Percentiles rank a stretch among this genome's conserved stretches.
Conservation (phyloP, 1,284 basidiomycete species). For the Boletus mariae region DNA sequence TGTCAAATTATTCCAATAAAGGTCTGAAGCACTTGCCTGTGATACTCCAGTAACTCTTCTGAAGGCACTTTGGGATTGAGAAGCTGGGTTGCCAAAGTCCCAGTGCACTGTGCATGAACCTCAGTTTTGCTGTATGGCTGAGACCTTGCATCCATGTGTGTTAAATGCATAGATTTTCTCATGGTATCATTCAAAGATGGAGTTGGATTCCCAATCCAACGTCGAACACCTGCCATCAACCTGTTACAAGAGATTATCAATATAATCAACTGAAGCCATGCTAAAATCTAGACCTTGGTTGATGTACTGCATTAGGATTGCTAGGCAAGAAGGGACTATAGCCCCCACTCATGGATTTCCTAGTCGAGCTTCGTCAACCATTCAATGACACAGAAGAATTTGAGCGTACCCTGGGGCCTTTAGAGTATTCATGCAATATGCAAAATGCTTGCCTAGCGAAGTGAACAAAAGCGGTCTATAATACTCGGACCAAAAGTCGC, state of each 20-base stretch:
- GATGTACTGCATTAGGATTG: slow-evolving; percentile 34
- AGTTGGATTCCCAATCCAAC: slow-evolving; percentile 62
- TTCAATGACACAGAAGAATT: background rate
- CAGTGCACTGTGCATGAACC: slow-evolving; percentile 56
- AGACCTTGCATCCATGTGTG: slow-evolving; percentile 27
- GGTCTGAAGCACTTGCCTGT: slow-evolving; percentile 47
- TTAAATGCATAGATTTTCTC: slow-evolving; percentile 31
- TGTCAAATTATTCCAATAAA: slow-evolving; percentile 1
- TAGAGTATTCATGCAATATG: slow-evolving; percentile 82
- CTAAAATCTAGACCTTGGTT: slow-evolving; percentile 21
- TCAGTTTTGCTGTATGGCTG: slow-evolving; percentile 20
- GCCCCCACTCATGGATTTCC: slow-evolving; percentile 64
- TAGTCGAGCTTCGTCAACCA: slow-evolving; percentile 27
- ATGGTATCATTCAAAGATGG: slow-evolving; percentile 29
- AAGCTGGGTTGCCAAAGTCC: slow-evolving; percentile 56
- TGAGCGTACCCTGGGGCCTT: slow-evolving; percentile 70
- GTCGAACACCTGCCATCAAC: slow-evolving; percentile 68
- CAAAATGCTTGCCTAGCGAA: slow-evolving; percentile 78
- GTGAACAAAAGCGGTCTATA: slow-evolving; percentile 86
- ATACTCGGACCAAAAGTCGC: slow-evolving; percentile 88
- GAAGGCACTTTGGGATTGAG: slow-evolving; percentile 65
- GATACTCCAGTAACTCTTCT: slow-evolving; percentile 74
- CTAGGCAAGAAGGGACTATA: slow-evolving; percentile 71
- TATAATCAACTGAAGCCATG: background rate
- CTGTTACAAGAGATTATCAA: slow-evolving; percentile 33